Evolutionary conservation across 2,329 filamentous ascomycete genomes (phyloP), one percentile per base, ranked within the genome.

Genomic region (Akanthomyces lecanii): DNA sequence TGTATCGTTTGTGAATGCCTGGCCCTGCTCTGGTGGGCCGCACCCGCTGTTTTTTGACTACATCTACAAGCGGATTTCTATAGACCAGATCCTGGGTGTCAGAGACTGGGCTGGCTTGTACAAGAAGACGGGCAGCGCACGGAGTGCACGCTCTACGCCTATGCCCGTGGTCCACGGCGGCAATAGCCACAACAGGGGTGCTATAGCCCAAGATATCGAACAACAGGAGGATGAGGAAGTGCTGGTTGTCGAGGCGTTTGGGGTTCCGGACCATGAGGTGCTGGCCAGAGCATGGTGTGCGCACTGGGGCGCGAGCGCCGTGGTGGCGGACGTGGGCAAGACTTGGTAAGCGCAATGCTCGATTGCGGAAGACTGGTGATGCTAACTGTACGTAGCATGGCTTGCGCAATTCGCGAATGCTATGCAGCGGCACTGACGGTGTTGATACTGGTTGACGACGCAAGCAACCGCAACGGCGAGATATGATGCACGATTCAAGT

Each of bases 1-100:
- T 68, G 86, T 89, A 10, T 82, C 79, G n/a, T 89, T 89, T 70
- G 77, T 89, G 57, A 79, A 77, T n/a, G 85, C 85, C 1, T 88
- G 84, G 79, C 85, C 87, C 7, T 90, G 87, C 72, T 79, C 79
- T 0, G 78, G 81, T 30, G 86, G 86, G 0, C 87, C 87, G 14
- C 87, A 89, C 72, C 86, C 88, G 7, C 79, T 92, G 6, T 92
- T 90, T 74, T 89, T 87, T 71, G 89, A 91, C 71, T 92, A 91
- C 70, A 76, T 79, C 5, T 87, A 86, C 71, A 79, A 79, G 56
- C 74, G 79, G 1, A 81, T 89, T 45, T 79, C 81, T 60, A 86
- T 84, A 1, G 87, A 91, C 69, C 82, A 88, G 66, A 79, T 92
- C 4, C 82, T 90, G 21, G 79, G 82, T 44, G 82, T 91, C 53